phyloP scores from a whole-genome alignment of 1,284 basidiomycete genomes.

The Sanguinoderma infundibulare region DNA sequence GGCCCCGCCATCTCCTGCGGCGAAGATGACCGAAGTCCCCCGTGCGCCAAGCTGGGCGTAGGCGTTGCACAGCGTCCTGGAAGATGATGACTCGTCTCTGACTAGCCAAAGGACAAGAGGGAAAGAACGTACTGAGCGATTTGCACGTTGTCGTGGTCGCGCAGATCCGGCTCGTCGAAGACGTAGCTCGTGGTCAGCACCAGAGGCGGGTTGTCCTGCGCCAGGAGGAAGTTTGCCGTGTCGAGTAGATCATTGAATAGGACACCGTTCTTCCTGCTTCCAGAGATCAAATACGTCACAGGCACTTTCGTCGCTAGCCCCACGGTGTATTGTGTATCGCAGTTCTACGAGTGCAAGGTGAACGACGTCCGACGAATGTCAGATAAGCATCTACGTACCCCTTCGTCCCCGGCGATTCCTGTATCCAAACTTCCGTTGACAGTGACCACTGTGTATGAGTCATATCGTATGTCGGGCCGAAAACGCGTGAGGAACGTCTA shows the following conservation, averaged over 20 bases:
- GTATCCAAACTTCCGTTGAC: constrained; percentile 7
- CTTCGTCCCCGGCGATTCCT: background rate
- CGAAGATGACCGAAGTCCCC: constrained; percentile 65
- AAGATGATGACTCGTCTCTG: no score
- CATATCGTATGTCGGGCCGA: constrained; percentile 46
- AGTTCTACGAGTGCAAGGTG: constrained; percentile 44
- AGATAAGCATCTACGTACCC: constrained; percentile 28
- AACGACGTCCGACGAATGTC: constrained; percentile 41
- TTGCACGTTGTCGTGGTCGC: constrained; percentile 27
- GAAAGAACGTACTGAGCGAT: constrained; percentile 55
- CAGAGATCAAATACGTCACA: constrained; percentile 23
- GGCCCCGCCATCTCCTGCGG: constrained; percentile 64
- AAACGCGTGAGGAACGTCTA: constrained; percentile 53
- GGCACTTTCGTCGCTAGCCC: constrained; percentile 57
- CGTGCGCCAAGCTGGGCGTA: constrained; percentile 52
- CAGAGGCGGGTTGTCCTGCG: constrained; percentile 33
- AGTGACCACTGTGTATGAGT: background rate
- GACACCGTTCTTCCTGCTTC: constrained; percentile 16
- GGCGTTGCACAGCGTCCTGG: constrained; percentile 23
- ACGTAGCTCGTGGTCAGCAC: constrained; percentile 51
- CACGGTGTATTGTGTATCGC: constrained; percentile 67
- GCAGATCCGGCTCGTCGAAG: constrained; percentile 48
- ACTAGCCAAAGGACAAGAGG: no score
- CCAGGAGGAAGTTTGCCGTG: constrained; percentile 36
- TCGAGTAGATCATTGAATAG: constrained; percentile 27